Evolutionary conservation across 148 eudicot species (phyloP).

Genomic region (Rhododendron henanense): DNA sequence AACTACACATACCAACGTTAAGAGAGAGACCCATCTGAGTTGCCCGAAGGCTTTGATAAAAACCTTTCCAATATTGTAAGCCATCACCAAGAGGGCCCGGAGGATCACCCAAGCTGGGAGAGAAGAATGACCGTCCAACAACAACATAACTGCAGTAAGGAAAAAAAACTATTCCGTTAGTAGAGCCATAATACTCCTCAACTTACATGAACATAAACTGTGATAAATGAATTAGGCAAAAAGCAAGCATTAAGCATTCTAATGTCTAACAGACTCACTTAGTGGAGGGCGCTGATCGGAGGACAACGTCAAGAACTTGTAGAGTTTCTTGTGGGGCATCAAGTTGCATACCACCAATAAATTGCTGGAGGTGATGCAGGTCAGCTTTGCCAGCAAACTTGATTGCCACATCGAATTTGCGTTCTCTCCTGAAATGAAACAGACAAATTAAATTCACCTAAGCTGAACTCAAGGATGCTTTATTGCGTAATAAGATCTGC

Average conservation of each 20-base stretch:
- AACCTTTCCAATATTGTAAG: constrained; percentile 72
- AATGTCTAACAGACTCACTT: constrained; percentile 11
- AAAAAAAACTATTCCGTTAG: neutral
- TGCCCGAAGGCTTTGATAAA: constrained; percentile 76
- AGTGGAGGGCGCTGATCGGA: constrained; percentile 38
- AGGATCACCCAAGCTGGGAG: constrained; percentile 13
- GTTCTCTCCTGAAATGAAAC: constrained; percentile 35
- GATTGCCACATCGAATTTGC: constrained; percentile 49
- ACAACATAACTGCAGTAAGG: constrained; percentile 37
- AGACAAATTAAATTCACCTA: neutral
- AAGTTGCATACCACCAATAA: constrained; percentile 28
- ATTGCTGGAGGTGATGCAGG: constrained; percentile 42
- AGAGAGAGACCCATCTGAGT: constrained; percentile 89
- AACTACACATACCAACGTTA: constrained; percentile 49
- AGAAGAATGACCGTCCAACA: constrained; percentile 75
- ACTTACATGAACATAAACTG: neutral
- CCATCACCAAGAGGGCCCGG: constrained; percentile 36
- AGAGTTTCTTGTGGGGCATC: constrained; percentile 69
- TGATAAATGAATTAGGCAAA: neutral
- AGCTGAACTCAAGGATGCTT: neutral
- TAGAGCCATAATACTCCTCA: neutral
- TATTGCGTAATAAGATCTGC: no score
- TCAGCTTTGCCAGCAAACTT: constrained; percentile 56
- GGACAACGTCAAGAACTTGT: constrained; percentile 75
- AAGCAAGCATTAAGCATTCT: neutral